A percentile compares a stretch with the other conserved stretches of the same genome.
Conservation (phyloP, 352 stramenopile species). For the Phytophthora brassicae region DNA sequence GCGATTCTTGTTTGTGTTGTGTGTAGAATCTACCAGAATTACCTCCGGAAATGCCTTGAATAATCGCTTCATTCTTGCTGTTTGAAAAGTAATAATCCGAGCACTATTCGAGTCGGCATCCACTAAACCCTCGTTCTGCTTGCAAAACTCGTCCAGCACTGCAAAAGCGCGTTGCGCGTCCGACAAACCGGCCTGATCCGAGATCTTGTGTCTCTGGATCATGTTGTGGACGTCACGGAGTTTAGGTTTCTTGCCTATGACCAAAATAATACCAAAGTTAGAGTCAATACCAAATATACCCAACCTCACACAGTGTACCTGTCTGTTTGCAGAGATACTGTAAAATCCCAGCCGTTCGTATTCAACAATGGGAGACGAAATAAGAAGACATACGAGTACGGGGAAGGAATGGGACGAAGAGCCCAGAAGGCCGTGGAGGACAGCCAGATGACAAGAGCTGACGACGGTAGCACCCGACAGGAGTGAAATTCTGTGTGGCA, state of each 20-base stretch:
- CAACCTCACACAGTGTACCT: not conserved
- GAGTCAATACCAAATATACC: not conserved
- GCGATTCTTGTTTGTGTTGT: not conserved
- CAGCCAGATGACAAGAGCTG: too few relatives aligned
- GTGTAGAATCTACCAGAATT: not conserved
- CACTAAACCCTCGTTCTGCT: not conserved
- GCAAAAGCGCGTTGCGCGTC: not conserved
- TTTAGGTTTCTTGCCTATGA: not conserved
- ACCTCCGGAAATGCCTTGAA: not conserved
- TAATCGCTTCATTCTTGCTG: not conserved
- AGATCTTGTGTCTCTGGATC: not conserved
- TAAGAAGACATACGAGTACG: too few relatives aligned
- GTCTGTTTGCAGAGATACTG: not conserved
- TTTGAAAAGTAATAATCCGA: not conserved
- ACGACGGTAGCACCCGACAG: too few relatives aligned
- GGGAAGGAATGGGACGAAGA: too few relatives aligned
- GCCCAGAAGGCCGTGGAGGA: too few relatives aligned
- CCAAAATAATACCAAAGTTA: not conserved
- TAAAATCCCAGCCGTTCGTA: not conserved
- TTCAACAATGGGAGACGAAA: too few relatives aligned
- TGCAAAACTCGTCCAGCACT: not conserved
- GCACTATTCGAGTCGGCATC: not conserved
- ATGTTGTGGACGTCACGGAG: not conserved
- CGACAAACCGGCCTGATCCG: not conserved
- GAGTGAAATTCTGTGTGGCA: too few relatives aligned